Base-by-base conservation (phyloP, 768 basidiomycete species). In the Rhizopogon salebrosus region DNA sequence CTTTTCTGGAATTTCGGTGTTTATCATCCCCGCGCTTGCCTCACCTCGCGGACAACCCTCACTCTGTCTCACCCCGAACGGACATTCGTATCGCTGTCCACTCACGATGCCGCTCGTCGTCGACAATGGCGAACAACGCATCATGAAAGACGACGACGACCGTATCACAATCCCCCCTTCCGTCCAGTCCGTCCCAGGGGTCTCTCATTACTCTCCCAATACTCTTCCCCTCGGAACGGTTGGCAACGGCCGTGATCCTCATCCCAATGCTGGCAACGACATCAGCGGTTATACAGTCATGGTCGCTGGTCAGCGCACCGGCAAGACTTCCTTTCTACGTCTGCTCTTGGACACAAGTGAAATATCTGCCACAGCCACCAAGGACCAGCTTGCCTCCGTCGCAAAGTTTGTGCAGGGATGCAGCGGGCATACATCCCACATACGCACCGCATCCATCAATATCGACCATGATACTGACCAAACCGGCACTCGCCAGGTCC, bases 261-360 rank as follows among this genome's bases (percentile, higher is more conserved):
- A 55, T 53, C 52, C 53, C 38, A 52, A 45, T 39, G 49, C 46
- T 61, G 54, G 51, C 63, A 56, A 55, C 39, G 29, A 46, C 53
- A 57, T 62, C 64, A 65, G 60, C 62, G 72, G 73, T 35, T 80
- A 80, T 74, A 84, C 85, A 60, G 73, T 92, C 69, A 85, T 92
- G 74, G 88, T 89, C 64, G 89, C 89, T 53, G 89, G 89, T 48
- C 83, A 81, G 65, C 77, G 85, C 72, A 84, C 86, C 72, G 87
- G 88, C 71, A 93, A 93, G 79, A 90, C 89, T 22, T 85, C 88
- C 55, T 88, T 93, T 64, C 84, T 92, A 64, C 83, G 89, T 53
- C 86, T 92, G 62, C 77, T 93, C 58, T 80, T 92, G 68, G 89
- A 91, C 75, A 89, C 91, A 58, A 80, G 80, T 74, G 74, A 80